phyloP scores from a whole-genome alignment of 129 eudicot species.

The Logfia minima region DNA sequence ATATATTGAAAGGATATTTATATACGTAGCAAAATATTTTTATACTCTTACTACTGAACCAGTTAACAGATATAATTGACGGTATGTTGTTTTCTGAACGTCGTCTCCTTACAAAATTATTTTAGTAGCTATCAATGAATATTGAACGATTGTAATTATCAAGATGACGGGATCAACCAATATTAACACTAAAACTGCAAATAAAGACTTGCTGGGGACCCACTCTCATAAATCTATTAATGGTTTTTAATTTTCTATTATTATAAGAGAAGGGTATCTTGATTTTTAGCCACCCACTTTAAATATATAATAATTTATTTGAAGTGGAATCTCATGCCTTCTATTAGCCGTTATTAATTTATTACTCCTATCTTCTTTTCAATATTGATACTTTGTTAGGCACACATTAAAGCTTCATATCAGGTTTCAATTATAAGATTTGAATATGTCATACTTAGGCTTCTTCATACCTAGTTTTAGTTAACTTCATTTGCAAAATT shows the following conservation, averaged over 20 bases:
- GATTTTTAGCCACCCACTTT: constrained; percentile 22
- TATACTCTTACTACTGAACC: no score
- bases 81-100: no score
- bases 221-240: neutral
- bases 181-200: neutral
- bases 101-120: no score
- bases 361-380: neutral
- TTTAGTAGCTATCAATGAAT: no score
- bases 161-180: neutral
- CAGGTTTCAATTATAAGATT: constrained; percentile 18
- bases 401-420: constrained; percentile 16
- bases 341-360: constrained; percentile 20
- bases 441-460: neutral
- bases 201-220: constrained; percentile 12
- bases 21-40: no score
- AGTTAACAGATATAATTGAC: no score
- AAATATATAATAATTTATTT: neutral
- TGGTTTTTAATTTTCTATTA: no score
- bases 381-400: constrained; percentile 2
- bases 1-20: no score
- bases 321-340: constrained; percentile 38
- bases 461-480: constrained; percentile 3
- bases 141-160: no score
- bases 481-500: constrained; percentile 8
- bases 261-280: constrained; percentile 13